Evolutionary conservation across 2,329 filamentous ascomycete genomes (phyloP), one percentile per base, ranked within the genome.

Genomic region (Botrytis fragariae): DNA sequence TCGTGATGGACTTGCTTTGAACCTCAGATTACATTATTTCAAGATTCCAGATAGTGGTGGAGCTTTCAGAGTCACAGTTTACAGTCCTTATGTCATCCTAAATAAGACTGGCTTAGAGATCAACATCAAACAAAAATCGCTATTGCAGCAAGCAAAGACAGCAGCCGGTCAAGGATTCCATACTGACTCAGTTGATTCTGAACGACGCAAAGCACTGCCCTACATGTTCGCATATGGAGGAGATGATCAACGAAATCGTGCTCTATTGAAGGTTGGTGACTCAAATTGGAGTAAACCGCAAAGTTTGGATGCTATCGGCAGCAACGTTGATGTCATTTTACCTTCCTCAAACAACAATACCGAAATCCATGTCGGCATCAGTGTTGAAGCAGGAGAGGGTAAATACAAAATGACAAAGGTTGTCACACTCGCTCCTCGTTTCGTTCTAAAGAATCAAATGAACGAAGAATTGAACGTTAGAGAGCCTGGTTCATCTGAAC

Each of bases 361-460:
- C 3, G 96, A 99, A 82, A 95, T 98, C 79, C 94, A 98, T 79
- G 87, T 97, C 10, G 96, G 96, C 64, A 90, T 99, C 67, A 95
- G 92, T 2, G 91, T 99, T 44, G 90, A 93, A 73, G 92, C 97
- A 73, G 96, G 96, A 18, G 92, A 97, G 79, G 96, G 96, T 79
- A 99, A 99, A 83, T 99, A 98, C 85, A 98, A 97, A 82, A 86
- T 99, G 85, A 97, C 94, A 29, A 98, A 97, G 84, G 92, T 98
- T 20, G 93, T 99, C 39, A 98, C 95, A 0, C 88, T 99, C 59
- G 91, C 96, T 0, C 96, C 97, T 39, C 90, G 96, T 37, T 99
- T 97, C 80, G 92, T 99, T 71, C 86, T 99, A 76, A 95, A 97
- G 82, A 99, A 98, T 84, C 95, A 94, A 82, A 87, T 98, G 72